Evolutionary conservation across 148 eudicot species (phyloP).

Genomic region (Rhododendron simsii): DNA sequence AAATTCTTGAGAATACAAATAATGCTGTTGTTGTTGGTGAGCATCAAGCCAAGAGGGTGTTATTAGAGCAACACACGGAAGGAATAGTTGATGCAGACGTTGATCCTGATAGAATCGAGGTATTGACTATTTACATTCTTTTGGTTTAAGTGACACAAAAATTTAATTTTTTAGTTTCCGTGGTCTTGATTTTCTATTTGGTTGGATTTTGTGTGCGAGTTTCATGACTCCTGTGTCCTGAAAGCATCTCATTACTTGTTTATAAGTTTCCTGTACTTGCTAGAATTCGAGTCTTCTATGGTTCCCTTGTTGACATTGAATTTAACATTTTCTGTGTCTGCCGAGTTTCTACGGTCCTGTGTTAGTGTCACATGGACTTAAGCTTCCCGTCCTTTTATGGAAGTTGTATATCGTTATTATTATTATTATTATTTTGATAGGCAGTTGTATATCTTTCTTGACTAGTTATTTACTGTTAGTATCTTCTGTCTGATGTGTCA

Average conservation of each 20-base stretch:
- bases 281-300: neutral
- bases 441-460: neutral
- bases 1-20: conserved; percentile 21
- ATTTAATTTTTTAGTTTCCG: neutral
- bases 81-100: conserved; percentile 49
- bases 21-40: conserved; percentile 40
- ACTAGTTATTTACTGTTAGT: neutral
- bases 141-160: neutral
- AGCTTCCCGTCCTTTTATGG: neutral
- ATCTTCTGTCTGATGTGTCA: neutral
- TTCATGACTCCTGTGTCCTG: neutral
- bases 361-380: neutral
- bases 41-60: conserved; percentile 47
- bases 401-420: neutral
- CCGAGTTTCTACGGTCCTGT: neutral
- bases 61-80: conserved; percentile 53
- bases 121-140: conserved; percentile 19
- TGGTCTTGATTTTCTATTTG: neutral
- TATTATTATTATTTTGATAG: too few species aligned
- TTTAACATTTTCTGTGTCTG: neutral
- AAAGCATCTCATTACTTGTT: neutral
- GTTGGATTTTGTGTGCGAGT: neutral
- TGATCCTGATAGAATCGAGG: conserved; percentile 94
- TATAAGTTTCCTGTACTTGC: neutral
- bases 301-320: neutral